Evolutionary conservation across 192 early-diverging fungal genomes (phyloP).

Genomic region (Backusella westeae): DNA sequence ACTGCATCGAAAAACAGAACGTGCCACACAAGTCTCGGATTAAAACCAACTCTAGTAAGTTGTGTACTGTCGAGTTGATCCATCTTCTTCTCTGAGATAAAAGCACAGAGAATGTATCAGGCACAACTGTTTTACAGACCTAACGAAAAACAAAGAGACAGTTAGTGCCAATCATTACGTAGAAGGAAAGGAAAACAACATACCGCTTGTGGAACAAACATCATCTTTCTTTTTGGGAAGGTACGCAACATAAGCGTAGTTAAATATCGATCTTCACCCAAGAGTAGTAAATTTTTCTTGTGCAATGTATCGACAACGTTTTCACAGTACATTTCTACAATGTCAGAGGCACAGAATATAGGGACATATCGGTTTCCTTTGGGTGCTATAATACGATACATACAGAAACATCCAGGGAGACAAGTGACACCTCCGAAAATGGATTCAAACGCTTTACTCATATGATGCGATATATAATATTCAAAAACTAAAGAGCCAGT

Average conservation of each 20-base stretch:
- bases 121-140: conserved; percentile 70
- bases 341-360: conserved; percentile 70
- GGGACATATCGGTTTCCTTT: conserved; percentile 67
- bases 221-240: conserved; percentile 71
- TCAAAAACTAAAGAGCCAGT: conserved; percentile 57
- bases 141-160: conserved; percentile 21
- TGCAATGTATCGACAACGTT: conserved; percentile 68
- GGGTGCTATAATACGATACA: conserved; percentile 72
- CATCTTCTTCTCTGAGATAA: conserved; percentile 79
- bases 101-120: conserved; percentile 62
- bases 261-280: conserved; percentile 75
- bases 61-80: conserved; percentile 90
- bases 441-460: conserved; percentile 68
- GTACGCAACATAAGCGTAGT: conserved; percentile 73
- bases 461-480: conserved; percentile 74
- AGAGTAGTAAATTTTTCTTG: conserved; percentile 69
- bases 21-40: conserved; percentile 85
- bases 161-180: not conserved
- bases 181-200: not conserved
- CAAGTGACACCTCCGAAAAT: conserved; percentile 73
- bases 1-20: conserved; percentile 95
- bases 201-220: conserved; percentile 68
- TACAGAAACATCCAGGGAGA: conserved; percentile 73
- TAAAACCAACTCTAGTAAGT: conserved; percentile 76
- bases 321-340: conserved; percentile 68